A percentile compares a stretch with the other conserved stretches of the same genome.
phyloP scores from a whole-genome alignment of 2,329 filamentous ascomycete genomes.

The Thermochaetoides dissita region DNA sequence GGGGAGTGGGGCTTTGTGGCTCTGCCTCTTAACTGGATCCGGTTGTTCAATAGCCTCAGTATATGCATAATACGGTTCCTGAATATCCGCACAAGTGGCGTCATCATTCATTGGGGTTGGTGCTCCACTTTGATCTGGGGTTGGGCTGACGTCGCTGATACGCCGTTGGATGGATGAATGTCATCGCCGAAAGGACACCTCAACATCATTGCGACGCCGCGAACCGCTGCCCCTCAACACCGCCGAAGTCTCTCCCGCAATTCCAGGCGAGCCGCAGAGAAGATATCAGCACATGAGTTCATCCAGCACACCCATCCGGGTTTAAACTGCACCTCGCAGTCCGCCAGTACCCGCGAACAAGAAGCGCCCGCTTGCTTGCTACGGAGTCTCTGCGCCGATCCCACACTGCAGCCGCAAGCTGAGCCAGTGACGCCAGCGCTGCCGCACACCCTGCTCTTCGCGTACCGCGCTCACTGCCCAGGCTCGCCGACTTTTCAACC shows the following conservation, averaged over 20 bases:
- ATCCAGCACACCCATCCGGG: neutral
- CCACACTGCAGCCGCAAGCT: neutral
- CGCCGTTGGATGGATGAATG: neutral
- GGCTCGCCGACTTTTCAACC: neutral
- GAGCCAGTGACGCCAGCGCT: no score
- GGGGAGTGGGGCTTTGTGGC: neutral
- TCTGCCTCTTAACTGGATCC: no score
- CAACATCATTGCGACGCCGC: conserved; percentile 4
- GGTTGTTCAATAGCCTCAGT: neutral
- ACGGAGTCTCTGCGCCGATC: neutral
- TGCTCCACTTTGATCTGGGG: neutral
- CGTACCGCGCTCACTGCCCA: no score
- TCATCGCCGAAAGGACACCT: conserved; percentile 12
- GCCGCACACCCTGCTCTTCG: no score
- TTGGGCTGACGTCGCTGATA: conserved; percentile 1
- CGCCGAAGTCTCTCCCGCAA: neutral
- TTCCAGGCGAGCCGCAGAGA: neutral
- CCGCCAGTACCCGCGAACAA: neutral
- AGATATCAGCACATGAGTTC: neutral
- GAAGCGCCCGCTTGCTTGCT: neutral
- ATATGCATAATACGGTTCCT: conserved; percentile 3
- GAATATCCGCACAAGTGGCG: neutral
- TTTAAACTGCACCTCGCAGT: conserved; percentile 2
- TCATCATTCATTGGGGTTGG: neutral
- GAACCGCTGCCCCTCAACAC: neutral